phyloP scores from a whole-genome alignment of 306 rosid genomes.

The Geum urbanum region DNA sequence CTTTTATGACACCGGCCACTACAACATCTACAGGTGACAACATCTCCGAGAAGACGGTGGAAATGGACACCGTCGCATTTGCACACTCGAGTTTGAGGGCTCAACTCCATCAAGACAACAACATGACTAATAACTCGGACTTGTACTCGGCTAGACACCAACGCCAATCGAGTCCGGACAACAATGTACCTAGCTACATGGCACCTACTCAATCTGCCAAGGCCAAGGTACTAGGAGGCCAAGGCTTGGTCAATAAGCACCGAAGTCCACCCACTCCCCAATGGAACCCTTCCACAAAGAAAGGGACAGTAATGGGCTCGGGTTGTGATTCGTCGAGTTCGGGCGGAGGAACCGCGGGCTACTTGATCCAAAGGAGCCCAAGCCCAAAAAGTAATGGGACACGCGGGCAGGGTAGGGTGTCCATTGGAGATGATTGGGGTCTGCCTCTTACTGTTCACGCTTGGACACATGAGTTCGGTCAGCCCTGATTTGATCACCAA shows the following conservation, averaged over 20 bases:
- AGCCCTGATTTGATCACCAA: not conserved
- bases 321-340: constrained; percentile 56
- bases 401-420: constrained; percentile 38
- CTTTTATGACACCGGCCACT: constrained; percentile 39
- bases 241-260: constrained; percentile 34
- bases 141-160: constrained; percentile 22
- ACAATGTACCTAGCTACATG: constrained; percentile 73
- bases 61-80: constrained; percentile 50
- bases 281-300: constrained; percentile 56
- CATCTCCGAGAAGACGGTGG: constrained; percentile 74
- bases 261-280: constrained; percentile 41
- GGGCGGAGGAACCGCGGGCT: constrained; percentile 40
- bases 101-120: constrained; percentile 32
- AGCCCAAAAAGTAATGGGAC: constrained; percentile 47
- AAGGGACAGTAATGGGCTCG: constrained; percentile 22
- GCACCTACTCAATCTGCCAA: constrained; percentile 83
- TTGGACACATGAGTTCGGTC: constrained; percentile 54
- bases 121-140: constrained; percentile 27
- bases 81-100: constrained; percentile 25
- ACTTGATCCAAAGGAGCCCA: constrained; percentile 48
- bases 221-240: constrained; percentile 60
- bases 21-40: constrained; percentile 32
- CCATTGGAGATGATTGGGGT: constrained; percentile 55
- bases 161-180: constrained; percentile 21
- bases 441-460: constrained; percentile 44